Percentiles rank a stretch among this genome's conserved stretches.
These are phyloP conservation scores for Phytophthora aleatoria DNA, from an alignment of 352 stramenopile genomes.

Conservation along the genomic window DNA sequence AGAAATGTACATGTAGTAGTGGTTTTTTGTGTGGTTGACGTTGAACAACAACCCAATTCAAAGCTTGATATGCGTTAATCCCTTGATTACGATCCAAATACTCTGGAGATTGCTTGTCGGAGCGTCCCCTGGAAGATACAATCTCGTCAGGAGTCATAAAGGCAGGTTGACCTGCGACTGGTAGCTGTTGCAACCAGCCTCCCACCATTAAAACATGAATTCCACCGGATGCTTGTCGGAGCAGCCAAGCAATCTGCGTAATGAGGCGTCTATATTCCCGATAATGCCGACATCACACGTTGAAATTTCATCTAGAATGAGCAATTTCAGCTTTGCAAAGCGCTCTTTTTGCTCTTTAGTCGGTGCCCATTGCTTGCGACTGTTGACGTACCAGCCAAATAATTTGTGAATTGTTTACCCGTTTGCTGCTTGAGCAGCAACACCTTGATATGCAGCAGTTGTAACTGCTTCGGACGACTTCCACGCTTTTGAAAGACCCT, in stretches of 20 bases:
- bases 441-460: constrained; percentile 10
- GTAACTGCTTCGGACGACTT: not conserved
- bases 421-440: constrained; percentile 12
- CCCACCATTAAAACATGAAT: constrained; percentile 32
- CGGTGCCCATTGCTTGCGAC: not conserved
- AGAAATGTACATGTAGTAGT: too few relatives aligned
- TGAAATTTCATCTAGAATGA: constrained; percentile 14
- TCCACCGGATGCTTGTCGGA: constrained; percentile 18
- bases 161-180: constrained; percentile 22
- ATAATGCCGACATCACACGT: constrained; percentile 3
- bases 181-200: constrained; percentile 36
- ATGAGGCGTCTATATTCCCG: constrained; percentile 4
- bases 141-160: not conserved
- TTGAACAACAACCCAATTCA: constrained; percentile 10
- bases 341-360: constrained; percentile 5
- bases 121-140: not conserved
- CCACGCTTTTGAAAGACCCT: constrained; percentile 1
- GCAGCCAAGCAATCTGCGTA: not conserved
- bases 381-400: constrained; percentile 3
- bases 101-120: not conserved
- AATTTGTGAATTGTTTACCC: constrained; percentile 18
- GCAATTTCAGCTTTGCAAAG: constrained; percentile 2
- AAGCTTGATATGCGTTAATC: constrained; percentile 1
- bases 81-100: constrained; percentile 1
- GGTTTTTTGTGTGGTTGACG: too few relatives aligned